A percentile compares a stretch with the other conserved stretches of the same genome.
Conservation (phyloP, 345 rosid genomes). For the Cardamine occulta region DNA sequence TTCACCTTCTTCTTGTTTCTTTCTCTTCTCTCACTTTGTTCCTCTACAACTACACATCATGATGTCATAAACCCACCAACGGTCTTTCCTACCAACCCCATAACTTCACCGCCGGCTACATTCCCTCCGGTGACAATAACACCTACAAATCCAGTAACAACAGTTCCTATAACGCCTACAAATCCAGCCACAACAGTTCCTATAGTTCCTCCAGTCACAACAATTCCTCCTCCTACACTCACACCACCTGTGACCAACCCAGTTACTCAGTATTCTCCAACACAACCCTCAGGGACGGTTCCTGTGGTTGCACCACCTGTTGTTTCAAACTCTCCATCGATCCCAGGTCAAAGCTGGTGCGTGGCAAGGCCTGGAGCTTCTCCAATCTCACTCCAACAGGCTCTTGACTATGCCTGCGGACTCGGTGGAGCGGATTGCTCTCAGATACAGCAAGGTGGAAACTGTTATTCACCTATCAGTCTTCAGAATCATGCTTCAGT, state of each 20-base stretch:
- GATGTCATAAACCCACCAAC: conserved; percentile 53
- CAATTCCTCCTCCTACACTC: conserved; percentile 53
- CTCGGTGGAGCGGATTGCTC: conserved; percentile 86
- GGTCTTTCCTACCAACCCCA: conserved; percentile 50
- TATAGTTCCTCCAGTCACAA: conserved; percentile 49
- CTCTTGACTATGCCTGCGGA: conserved; percentile 95
- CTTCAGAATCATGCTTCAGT: conserved; percentile 85
- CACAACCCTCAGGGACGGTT: conserved; percentile 56
- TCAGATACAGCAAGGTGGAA: conserved; percentile 80
- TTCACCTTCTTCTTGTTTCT: conserved; percentile 43
- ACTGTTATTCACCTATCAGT: conserved; percentile 70
- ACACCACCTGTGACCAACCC: conserved; percentile 61
- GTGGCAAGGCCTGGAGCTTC: conserved; percentile 70
- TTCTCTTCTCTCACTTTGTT: conserved; percentile 48
- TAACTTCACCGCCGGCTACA: conserved; percentile 55
- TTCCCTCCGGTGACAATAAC: conserved; percentile 47
- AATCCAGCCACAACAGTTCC: conserved; percentile 49
- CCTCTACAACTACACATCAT: conserved; percentile 48
- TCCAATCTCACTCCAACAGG: conserved; percentile 63
- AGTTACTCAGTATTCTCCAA: conserved; percentile 58
- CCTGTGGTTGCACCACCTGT: conserved; percentile 66
- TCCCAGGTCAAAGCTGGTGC: conserved; percentile 89
- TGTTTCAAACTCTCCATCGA: conserved; percentile 61
- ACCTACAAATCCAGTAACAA: conserved; percentile 52
- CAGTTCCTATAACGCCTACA: conserved; percentile 47